These are phyloP conservation scores for Aspergillus oerlinghausenensis DNA, from an alignment of 2,329 filamentous ascomycete species.

Conservation along the genomic window DNA sequence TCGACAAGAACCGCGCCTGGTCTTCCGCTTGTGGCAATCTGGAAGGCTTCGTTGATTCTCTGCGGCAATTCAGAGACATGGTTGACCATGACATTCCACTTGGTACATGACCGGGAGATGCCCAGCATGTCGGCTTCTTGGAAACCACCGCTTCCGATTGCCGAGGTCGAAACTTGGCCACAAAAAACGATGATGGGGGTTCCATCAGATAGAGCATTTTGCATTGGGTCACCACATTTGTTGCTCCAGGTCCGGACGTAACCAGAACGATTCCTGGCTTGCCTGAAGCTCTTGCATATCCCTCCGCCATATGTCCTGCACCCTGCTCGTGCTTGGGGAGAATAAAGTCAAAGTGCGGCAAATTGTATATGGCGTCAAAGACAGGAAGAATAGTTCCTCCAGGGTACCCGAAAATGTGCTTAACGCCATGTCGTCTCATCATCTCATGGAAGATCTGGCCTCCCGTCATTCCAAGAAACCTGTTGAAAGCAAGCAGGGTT, in stretches of 20 bases:
- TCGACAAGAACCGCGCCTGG: conserved; percentile 95
- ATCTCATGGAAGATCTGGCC: conserved; percentile 99
- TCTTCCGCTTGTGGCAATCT: conserved; percentile 90
- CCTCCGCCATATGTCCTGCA: conserved; percentile 97
- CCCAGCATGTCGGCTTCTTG: conserved; percentile 94
- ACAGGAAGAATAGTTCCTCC: conserved; percentile 95
- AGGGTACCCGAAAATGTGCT: conserved; percentile 91
- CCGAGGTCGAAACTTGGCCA: conserved; percentile 83
- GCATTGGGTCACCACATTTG: conserved; percentile 97
- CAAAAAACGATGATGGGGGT: conserved; percentile 94
- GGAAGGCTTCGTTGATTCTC: conserved; percentile 95
- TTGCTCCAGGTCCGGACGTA: conserved; percentile 92
- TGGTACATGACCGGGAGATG: conserved; percentile 91
- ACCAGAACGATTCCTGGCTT: conserved; percentile 94
- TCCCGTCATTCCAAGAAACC: conserved; percentile 89
- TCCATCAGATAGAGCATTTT: conserved; percentile 91
- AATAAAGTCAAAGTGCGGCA: conserved; percentile 91
- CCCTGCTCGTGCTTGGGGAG: conserved; percentile 95
- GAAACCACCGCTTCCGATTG: conserved; percentile 93
- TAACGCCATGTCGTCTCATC: conserved; percentile 89
- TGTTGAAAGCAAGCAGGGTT: conserved; percentile 26
- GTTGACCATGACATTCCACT: conserved; percentile 99
- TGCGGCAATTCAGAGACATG: conserved; percentile 87
- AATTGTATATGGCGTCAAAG: conserved; percentile 98
- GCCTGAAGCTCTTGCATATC: conserved; percentile 88